phyloP scores from a whole-genome alignment of 352 stramenopile genomes.

The Phytophthora palmivora region DNA sequence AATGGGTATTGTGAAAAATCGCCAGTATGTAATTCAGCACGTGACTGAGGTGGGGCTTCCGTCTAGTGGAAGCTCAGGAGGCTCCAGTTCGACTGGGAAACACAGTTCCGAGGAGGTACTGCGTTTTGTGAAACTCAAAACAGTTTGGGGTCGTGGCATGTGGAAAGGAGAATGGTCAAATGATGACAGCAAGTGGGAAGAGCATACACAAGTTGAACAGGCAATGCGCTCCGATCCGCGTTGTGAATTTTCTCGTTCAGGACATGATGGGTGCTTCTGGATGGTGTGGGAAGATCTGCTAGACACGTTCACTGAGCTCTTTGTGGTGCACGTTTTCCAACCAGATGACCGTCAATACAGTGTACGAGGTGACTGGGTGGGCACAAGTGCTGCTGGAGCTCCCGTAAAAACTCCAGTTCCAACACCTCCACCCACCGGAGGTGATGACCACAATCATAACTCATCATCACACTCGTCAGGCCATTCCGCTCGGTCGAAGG shows the following conservation, averaged over 20 bases:
- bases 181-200: conserved; percentile 87
- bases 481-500: conserved; percentile 23
- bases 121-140: conserved; percentile 84
- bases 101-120: conserved; percentile 30
- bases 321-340: conserved; percentile 51
- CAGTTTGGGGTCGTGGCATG: conserved; percentile 78
- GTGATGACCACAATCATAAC: conserved; percentile 24
- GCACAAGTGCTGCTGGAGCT: conserved; percentile 51
- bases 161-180: conserved; percentile 88
- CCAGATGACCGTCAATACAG: conserved; percentile 63
- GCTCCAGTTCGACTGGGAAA: neutral
- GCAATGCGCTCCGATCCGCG: conserved; percentile 61
- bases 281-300: conserved; percentile 84
- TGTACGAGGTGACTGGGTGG: conserved; percentile 52
- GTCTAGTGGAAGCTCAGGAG: conserved; percentile 3
- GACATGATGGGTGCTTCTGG: conserved; percentile 84
- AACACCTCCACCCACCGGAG: conserved; percentile 10
- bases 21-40: conserved; percentile 76
- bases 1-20: conserved; percentile 78
- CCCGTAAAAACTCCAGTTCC: conserved; percentile 7
- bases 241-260: conserved; percentile 73
- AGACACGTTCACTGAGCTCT: conserved; percentile 77
- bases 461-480: conserved; percentile 5
- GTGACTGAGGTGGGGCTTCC: conserved; percentile 61
- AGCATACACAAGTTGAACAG: conserved; percentile 78